Base-by-base conservation (phyloP, 345 rosid genomes). In the Cardamine occulta region DNA sequence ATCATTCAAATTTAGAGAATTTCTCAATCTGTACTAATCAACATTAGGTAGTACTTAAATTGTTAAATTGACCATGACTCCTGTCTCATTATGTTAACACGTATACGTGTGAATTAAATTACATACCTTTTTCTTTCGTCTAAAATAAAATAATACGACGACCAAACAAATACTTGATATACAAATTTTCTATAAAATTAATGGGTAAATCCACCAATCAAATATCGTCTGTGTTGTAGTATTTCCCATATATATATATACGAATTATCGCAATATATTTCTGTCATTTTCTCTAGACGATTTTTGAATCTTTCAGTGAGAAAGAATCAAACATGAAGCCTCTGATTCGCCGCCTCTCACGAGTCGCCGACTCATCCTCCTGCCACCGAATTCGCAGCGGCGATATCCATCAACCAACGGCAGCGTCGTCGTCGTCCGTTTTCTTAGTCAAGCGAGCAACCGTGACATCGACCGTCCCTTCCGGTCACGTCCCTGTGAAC, bases 401-500 rank as follows among this genome's bases (percentile, higher is more conserved):
- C 64, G 75, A 13, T 26, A 31, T n/a, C 32, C 63, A 31, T 47
- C 40, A 21, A 8, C 80, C 70, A 18, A 59, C 68, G 29, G 42
- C 32, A 15, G n/a, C 40, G 11, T 8, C 31, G 11, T 21, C 66
- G 11, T 32, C 66, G n/a, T 42, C 66, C 1, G 23, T 15, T 8
- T 66, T 47, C 52, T 3, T 63, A 5, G 59, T 70, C 0, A 76
- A 76, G 48, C 34, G 79, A 69, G 54, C 87, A 26, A 68, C 83
- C 8, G 53, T 67, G 3, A 57, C 68, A 0, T 13, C 61, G 19
- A 47, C 69, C 0, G 96, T 91, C 6, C 96, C 98, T 12, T 83
- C 87, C 7, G 99, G 99, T 0, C 86, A 87, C 78, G 86, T 96
- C 4, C 96, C 98, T 11, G 92, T 96, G 3, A 85, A 84, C 83